Evolutionary conservation across 2,329 filamentous ascomycete species (phyloP).

Genomic region (Lojkania enalia): DNA sequence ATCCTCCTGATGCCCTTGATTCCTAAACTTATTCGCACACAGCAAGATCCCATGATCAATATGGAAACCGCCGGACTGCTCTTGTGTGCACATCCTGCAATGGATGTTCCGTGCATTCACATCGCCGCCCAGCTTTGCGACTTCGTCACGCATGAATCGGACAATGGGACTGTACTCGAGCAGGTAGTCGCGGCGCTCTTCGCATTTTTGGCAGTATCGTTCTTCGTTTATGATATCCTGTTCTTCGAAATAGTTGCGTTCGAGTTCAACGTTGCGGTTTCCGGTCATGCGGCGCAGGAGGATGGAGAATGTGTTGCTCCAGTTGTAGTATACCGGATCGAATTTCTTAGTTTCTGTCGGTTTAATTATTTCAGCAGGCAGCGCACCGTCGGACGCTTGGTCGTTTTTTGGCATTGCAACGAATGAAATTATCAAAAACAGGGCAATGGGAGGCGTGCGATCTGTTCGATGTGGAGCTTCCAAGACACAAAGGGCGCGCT

Average conservation of each 20-base stretch:
- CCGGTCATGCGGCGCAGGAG: conserved; percentile 63
- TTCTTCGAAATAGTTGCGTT: conserved; percentile 71
- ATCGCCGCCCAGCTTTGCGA: conserved; percentile 75
- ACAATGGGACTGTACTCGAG: conserved; percentile 83
- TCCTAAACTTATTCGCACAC: conserved; percentile 87
- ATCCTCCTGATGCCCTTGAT: conserved; percentile 83
- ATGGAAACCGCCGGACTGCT: conserved; percentile 81
- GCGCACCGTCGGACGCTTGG: conserved; percentile 29
- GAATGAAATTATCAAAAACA: too few relatives aligned
- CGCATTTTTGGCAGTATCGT: conserved; percentile 78
- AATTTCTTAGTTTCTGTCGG: conserved; percentile 26
- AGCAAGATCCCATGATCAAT: conserved; percentile 85
- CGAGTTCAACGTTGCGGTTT: conserved; percentile 30
- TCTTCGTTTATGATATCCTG: conserved; percentile 76
- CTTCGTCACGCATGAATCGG: conserved; percentile 82
- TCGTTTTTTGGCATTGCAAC: conserved; percentile 36
- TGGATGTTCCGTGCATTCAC: conserved; percentile 75
- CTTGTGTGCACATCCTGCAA: conserved; percentile 75
- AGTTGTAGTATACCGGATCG: conserved; percentile 56
- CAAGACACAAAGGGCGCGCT: neutral
- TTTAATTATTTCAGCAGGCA: conserved; percentile 20
- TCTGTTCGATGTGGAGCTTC: conserved; percentile 8
- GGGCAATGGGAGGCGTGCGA: conserved; percentile 7
- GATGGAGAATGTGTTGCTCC: conserved; percentile 85
- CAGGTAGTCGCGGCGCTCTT: conserved; percentile 80